Evolutionary conservation across 805 yeast species (phyloP).

Genomic region (Spathaspora hagerdaliae): DNA sequence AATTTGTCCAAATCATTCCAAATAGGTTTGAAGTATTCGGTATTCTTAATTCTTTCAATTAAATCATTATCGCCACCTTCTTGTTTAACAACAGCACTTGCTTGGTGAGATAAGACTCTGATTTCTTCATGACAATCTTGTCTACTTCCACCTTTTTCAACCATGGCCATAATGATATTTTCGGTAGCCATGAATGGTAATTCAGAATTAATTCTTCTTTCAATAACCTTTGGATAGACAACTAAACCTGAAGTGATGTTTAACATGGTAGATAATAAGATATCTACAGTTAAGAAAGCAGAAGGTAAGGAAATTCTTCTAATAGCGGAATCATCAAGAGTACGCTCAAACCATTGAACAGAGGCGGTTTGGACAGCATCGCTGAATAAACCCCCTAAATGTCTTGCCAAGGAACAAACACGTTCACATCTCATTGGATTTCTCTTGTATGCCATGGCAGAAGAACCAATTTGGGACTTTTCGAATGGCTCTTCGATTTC

Average conservation of each 20-base stretch:
- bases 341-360: conserved; percentile 99
- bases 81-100: conserved; percentile 94
- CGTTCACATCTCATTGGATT: conserved; percentile 99
- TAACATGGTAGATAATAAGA: conserved; percentile 79
- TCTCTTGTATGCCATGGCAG: conserved; percentile 99
- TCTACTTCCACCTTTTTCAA: conserved; percentile 94
- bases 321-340: conserved; percentile 96
- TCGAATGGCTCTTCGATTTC: conserved; percentile 98
- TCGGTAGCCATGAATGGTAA: conserved; percentile 99
- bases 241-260: conserved; percentile 95
- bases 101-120: conserved; percentile 95
- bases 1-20: conserved; percentile 77
- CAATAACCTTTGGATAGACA: conserved; percentile 97
- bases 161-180: conserved; percentile 99
- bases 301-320: conserved; percentile 96
- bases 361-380: conserved; percentile 97
- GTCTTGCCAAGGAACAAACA: conserved; percentile 97
- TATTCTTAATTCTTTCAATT: conserved; percentile 78
- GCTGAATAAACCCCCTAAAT: conserved; percentile 82
- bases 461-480: conserved; percentile 95
- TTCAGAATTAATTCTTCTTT: conserved; percentile 90
- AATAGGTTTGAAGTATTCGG: conserved; percentile 82
- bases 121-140: conserved; percentile 98
- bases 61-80: conserved; percentile 98
- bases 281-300: conserved; percentile 95